Conservation (phyloP, 257 asterid species). For the Cinchona pubescens region DNA sequence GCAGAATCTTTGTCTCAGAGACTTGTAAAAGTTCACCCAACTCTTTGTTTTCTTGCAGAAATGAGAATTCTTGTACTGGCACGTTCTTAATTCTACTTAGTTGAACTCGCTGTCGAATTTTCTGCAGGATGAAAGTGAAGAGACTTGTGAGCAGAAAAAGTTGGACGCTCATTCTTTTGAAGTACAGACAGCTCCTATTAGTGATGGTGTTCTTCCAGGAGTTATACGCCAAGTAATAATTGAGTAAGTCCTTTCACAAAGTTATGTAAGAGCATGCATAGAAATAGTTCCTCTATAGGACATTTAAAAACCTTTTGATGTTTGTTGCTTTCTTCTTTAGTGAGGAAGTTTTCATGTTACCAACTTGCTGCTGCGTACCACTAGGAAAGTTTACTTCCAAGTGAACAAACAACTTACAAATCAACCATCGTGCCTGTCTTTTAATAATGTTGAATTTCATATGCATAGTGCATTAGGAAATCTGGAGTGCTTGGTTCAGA, state of each 20-base stretch:
- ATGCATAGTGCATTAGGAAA: neutral
- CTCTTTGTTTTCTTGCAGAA: neutral
- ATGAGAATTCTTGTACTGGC: neutral
- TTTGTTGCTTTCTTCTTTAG: neutral
- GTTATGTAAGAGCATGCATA: neutral
- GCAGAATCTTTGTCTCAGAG: neutral
- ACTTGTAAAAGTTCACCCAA: neutral
- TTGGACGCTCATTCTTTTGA: conserved; percentile 38
- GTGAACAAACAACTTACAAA: neutral
- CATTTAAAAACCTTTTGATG: neutral
- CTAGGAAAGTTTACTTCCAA: neutral
- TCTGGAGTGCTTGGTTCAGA: neutral
- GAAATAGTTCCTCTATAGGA: neutral
- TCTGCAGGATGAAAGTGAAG: conserved; percentile 48
- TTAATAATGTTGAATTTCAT: neutral
- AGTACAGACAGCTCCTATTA: conserved; percentile 77
- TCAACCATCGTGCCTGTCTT: neutral
- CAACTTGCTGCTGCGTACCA: neutral
- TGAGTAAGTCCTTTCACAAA: conserved; percentile 46
- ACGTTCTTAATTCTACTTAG: neutral
- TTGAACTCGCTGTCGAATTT: conserved; percentile 1
- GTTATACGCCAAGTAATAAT: conserved; percentile 75
- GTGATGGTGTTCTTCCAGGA: conserved; percentile 89
- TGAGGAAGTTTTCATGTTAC: neutral
- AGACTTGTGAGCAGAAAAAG: conserved; percentile 27